A percentile compares a stretch with the other conserved stretches of the same genome.
Evolutionary conservation across 2,329 filamentous ascomycete species (phyloP).

Genomic region (Camillea tinctor): DNA sequence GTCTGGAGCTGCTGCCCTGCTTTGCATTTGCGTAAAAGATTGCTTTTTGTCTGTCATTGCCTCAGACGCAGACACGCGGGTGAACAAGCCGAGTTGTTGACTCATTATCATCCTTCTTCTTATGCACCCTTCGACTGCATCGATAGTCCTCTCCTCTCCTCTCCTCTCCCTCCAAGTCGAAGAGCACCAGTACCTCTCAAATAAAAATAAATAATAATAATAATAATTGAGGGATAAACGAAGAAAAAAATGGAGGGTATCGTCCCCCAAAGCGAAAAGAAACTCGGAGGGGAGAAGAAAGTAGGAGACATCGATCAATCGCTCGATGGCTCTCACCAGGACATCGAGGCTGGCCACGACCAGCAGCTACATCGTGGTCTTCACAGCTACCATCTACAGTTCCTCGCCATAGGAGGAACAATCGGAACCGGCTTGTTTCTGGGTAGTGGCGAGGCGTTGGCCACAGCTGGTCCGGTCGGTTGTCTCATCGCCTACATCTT

Average conservation of each 20-base stretch:
- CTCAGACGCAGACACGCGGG: too few species aligned
- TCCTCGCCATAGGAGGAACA: conserved; percentile 50
- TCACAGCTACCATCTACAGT: conserved; percentile 35
- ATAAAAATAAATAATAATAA: neutral
- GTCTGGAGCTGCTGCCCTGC: too few species aligned
- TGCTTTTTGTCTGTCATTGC: too few species aligned
- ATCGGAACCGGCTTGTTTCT: conserved; percentile 74
- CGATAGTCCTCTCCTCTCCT: neutral
- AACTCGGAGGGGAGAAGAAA: conserved; percentile 11
- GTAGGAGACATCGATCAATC: conserved; percentile 1
- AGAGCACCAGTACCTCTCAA: neutral
- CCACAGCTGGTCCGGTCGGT: conserved; percentile 63
- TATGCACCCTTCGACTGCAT: neutral
- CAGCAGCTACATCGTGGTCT: conserved; percentile 35
- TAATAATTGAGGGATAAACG: neutral
- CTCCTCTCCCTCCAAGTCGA: too few species aligned
- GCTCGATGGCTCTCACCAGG: conserved; percentile 14
- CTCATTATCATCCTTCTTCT: neutral
- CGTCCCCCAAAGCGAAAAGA: conserved; percentile 11
- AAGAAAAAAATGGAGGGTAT: neutral
- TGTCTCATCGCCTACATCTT: conserved; percentile 68
- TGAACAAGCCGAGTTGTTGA: neutral
- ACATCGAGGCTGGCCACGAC: conserved; percentile 30
- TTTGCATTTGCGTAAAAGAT: neutral
- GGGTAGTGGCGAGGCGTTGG: conserved; percentile 62